A percentile compares a stretch with the other conserved stretches of the same genome.
phyloP scores from a whole-genome alignment of 495 filamentous ascomycete genomes.

The Xylona heveae region DNA sequence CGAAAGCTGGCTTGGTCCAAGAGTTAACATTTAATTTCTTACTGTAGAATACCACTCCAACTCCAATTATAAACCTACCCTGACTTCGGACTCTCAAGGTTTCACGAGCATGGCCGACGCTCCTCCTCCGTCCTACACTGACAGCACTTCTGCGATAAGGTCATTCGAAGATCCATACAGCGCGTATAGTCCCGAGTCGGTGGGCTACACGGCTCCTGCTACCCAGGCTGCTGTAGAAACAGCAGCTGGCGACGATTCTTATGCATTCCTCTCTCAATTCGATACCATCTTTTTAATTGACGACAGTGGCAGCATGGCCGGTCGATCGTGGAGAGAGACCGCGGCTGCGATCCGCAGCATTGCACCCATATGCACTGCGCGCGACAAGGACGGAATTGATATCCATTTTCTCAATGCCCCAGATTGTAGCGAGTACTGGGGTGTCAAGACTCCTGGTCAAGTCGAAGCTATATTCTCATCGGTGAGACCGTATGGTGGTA shows the following conservation, averaged over 20 bases:
- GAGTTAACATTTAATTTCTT: no score
- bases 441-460: conserved; percentile 27
- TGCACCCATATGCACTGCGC: conserved; percentile 61
- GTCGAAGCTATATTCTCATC: conserved; percentile 45
- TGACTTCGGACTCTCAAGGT: no score
- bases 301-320: conserved; percentile 79
- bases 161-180: no score
- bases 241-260: conserved; percentile 34
- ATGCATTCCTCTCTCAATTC: conserved; percentile 67
- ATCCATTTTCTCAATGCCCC: conserved; percentile 68
- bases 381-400: conserved; percentile 83
- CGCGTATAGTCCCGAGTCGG: no score
- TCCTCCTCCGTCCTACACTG: no score
- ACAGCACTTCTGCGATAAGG: no score
- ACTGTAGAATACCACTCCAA: no score
- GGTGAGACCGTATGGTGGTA: conserved; percentile 42
- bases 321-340: conserved; percentile 55
- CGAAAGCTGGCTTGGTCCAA: no score
- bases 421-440: conserved; percentile 26
- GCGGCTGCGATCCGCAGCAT: conserved; percentile 50
- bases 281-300: conserved; percentile 91
- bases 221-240: conserved; percentile 7
- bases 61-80: no score
- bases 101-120: no score
- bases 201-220: no score